These are phyloP conservation scores for Trametes meyenii DNA, from an alignment of 768 basidiomycete genomes.

Conservation along the genomic window DNA sequence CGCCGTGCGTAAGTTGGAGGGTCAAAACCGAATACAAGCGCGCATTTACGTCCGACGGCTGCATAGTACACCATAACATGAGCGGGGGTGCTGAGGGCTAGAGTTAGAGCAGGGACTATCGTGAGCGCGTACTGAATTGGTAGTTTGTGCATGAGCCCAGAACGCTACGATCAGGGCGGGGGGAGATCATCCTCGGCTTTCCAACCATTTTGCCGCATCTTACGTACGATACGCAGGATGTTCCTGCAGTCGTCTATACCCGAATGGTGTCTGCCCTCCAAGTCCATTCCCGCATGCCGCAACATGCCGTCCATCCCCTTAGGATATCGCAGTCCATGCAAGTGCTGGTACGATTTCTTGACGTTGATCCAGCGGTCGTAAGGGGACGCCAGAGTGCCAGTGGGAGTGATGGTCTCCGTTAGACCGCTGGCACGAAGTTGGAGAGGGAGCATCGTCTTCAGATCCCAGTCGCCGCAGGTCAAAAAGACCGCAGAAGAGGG, in stretches of 20 bases:
- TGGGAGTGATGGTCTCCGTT: slow-evolving; percentile 17
- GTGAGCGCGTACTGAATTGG: neutral
- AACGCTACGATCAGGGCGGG: neutral
- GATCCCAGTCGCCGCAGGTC: slow-evolving; percentile 37
- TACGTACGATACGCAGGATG: slow-evolving; percentile 31
- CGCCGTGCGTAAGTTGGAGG: neutral
- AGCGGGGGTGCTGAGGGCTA: neutral
- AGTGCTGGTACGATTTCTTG: slow-evolving; percentile 29
- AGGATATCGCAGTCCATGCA: slow-evolving; percentile 21
- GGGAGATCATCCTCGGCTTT: slow-evolving; percentile 20
- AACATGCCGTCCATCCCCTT: slow-evolving; percentile 34
- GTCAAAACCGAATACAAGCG: neutral
- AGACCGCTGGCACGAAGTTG: slow-evolving; percentile 28
- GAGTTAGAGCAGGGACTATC: neutral
- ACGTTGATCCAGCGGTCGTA: slow-evolving; percentile 35
- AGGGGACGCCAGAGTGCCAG: slow-evolving; percentile 22
- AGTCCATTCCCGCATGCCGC: slow-evolving; percentile 24
- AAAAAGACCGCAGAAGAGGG: slow-evolving; percentile 25
- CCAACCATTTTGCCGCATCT: slow-evolving; percentile 32
- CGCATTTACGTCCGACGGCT: neutral
- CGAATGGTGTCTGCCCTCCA: slow-evolving; percentile 35
- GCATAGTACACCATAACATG: neutral
- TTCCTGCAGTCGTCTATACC: slow-evolving; percentile 38
- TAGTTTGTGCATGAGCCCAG: neutral
- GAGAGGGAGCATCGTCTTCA: slow-evolving; percentile 35